These are phyloP conservation scores for Penicillium dipodomyicola DNA, from an alignment of 495 filamentous ascomycete genomes.

Conservation along the genomic window DNA sequence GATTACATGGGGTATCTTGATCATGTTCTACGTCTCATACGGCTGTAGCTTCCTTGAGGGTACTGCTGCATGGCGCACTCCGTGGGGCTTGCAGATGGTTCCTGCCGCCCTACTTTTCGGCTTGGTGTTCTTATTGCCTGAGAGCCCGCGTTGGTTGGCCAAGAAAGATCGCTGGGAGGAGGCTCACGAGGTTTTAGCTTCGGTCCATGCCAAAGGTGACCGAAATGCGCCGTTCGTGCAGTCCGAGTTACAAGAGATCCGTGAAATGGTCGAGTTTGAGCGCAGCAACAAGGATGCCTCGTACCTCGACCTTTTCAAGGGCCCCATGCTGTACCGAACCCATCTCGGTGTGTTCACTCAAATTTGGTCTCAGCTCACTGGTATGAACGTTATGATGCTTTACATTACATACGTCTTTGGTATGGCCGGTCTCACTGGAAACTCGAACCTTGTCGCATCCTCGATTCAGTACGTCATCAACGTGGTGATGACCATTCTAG, in stretches of 20 bases:
- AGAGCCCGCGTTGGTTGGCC: constrained; percentile 73
- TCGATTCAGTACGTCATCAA: constrained; percentile 75
- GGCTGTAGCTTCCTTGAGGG: constrained; percentile 60
- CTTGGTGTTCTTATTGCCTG: constrained; percentile 62
- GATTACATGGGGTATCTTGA: constrained; percentile 75
- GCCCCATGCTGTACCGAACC: constrained; percentile 71
- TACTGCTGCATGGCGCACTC: constrained; percentile 60
- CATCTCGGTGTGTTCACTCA: constrained; percentile 74
- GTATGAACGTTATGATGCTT: constrained; percentile 86
- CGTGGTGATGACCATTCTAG: constrained; percentile 52
- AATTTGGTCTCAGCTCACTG: constrained; percentile 81
- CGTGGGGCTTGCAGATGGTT: constrained; percentile 74
- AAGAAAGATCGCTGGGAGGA: constrained; percentile 71
- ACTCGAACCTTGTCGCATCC: constrained; percentile 58
- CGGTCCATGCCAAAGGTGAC: constrained; percentile 66
- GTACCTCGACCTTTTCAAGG: constrained; percentile 67
- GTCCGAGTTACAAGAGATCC: constrained; percentile 68
- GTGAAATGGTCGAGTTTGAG: constrained; percentile 68
- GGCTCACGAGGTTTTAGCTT: constrained; percentile 55
- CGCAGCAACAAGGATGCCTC: constrained; percentile 57
- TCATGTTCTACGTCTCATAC: constrained; percentile 60
- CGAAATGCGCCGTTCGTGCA: constrained; percentile 56
- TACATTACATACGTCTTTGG: constrained; percentile 65
- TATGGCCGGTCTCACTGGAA: constrained; percentile 63
- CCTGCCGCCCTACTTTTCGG: constrained; percentile 61